These are phyloP conservation scores for Fusarium cicatricum DNA, from an alignment of 2,329 filamentous ascomycete genomes.

Conservation along the genomic window DNA sequence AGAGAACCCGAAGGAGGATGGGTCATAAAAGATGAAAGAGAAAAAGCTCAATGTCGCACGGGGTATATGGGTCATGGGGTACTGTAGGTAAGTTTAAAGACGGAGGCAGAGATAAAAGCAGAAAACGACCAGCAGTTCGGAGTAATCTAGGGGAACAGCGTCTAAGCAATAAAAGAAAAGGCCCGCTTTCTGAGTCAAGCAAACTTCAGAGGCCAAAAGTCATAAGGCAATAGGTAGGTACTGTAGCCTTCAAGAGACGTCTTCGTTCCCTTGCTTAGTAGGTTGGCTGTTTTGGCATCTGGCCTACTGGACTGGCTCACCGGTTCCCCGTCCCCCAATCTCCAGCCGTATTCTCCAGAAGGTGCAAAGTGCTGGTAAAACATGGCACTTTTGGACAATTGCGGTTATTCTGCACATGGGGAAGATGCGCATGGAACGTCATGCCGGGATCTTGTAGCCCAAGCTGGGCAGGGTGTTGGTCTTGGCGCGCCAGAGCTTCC, in stretches of 20 bases:
- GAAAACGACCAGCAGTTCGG: background rate
- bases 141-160: background rate
- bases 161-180: conserved; percentile 2
- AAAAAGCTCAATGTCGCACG: conserved; percentile 1
- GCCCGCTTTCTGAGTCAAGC: conserved; percentile 25
- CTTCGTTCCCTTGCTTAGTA: no score
- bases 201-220: background rate
- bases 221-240: background rate
- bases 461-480: conserved; percentile 4
- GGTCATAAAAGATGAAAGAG: conserved; percentile 8
- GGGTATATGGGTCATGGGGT: background rate
- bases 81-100: no score
- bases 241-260: no score
- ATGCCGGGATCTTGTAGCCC: conserved; percentile 10
- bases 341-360: background rate
- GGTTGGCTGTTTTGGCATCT: conserved; percentile 3
- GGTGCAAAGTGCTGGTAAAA: conserved; percentile 7
- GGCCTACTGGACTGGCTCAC: background rate
- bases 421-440: conserved; percentile 26
- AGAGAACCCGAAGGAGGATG: conserved; percentile 9
- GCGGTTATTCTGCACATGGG: conserved; percentile 26
- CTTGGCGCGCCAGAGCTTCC: conserved; percentile 5
- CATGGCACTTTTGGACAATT: conserved; percentile 36
- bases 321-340: background rate
- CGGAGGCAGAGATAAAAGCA: background rate